Conservation (phyloP, 106 monocot species). For the Allium cepa region DNA sequence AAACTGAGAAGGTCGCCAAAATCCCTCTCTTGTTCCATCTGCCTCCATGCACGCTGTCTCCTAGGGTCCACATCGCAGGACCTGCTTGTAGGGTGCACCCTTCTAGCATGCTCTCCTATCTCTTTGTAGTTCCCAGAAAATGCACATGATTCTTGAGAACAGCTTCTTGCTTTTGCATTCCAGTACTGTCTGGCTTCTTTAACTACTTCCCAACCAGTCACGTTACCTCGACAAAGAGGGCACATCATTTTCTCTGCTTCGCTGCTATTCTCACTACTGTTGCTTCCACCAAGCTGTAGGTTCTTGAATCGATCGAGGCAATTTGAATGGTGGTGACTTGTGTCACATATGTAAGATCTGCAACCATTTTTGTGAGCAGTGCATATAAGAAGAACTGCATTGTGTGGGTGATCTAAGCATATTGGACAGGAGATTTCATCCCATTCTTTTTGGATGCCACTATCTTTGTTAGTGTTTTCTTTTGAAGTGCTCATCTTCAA, state of each 20-base stretch:
- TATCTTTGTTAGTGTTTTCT: slow-evolving; percentile 22
- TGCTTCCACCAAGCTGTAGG: slow-evolving; percentile 7
- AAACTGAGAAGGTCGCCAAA: slow-evolving; percentile 72
- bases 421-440: slow-evolving; percentile 73
- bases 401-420: slow-evolving; percentile 92
- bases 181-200: slow-evolving; percentile 65
- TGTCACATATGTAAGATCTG: slow-evolving; percentile 79
- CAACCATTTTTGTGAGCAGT: slow-evolving; percentile 73
- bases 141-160: slow-evolving; percentile 70
- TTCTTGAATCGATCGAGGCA: slow-evolving; percentile 73
- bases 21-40: slow-evolving; percentile 61
- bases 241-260: slow-evolving; percentile 34
- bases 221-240: slow-evolving; percentile 74
- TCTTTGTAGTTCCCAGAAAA: slow-evolving; percentile 74
- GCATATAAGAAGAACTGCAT: slow-evolving; percentile 75
- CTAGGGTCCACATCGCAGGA: slow-evolving; percentile 63
- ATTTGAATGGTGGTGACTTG: slow-evolving; percentile 80
- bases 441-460: slow-evolving; percentile 52
- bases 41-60: slow-evolving; percentile 62
- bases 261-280: neutral
- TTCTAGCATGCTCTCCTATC: slow-evolving; percentile 65
- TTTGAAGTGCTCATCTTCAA: slow-evolving; percentile 38
- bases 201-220: slow-evolving; percentile 49
- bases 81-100: slow-evolving; percentile 52
- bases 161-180: slow-evolving; percentile 55